A percentile compares a stretch with the other conserved stretches of the same genome.
These are phyloP conservation scores for Thalassiosira mediterranea DNA, from an alignment of 352 stramenopile genomes.

Conservation along the genomic window DNA sequence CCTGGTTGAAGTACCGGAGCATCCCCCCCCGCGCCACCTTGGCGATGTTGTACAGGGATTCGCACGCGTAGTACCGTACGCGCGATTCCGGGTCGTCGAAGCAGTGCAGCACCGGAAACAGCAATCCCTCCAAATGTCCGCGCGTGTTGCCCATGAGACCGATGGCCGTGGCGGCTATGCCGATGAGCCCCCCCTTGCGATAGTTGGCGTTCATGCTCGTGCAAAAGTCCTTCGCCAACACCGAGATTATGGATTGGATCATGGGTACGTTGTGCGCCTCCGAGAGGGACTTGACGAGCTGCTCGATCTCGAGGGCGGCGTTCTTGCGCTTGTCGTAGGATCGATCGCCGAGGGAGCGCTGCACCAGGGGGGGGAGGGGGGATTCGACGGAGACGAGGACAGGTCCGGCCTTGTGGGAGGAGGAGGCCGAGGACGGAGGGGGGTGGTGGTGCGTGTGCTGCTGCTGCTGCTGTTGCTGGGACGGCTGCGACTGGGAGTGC, in stretches of 20 bases:
- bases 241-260: slow-evolving; percentile 93
- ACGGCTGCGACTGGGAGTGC: slow-evolving; percentile 9
- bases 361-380: slow-evolving; percentile 68
- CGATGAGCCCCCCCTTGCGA: slow-evolving; percentile 98
- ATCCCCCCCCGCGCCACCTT: slow-evolving; percentile 95
- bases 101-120: slow-evolving; percentile 98
- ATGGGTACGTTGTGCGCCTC: slow-evolving; percentile 90
- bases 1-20: slow-evolving; percentile 98
- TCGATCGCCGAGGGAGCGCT: slow-evolving; percentile 91
- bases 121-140: slow-evolving; percentile 88
- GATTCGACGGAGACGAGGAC: slow-evolving; percentile 70
- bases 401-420: slow-evolving; percentile 31
- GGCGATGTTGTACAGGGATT: slow-evolving; percentile 99
- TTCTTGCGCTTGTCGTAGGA: slow-evolving; percentile 99
- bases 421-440: neutral
- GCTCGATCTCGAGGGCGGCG: slow-evolving; percentile 98
- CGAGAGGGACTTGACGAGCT: slow-evolving; percentile 96
- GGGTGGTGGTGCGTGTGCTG: slow-evolving; percentile 9
- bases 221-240: slow-evolving; percentile 97
- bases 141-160: slow-evolving; percentile 89
- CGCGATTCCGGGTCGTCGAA: slow-evolving; percentile 98
- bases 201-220: slow-evolving; percentile 98
- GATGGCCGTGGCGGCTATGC: slow-evolving; percentile 96
- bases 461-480: slow-evolving; percentile 15
- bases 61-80: slow-evolving; percentile 98